Conservation (phyloP, 345 rosid species). For the Eutrema japonicum region DNA sequence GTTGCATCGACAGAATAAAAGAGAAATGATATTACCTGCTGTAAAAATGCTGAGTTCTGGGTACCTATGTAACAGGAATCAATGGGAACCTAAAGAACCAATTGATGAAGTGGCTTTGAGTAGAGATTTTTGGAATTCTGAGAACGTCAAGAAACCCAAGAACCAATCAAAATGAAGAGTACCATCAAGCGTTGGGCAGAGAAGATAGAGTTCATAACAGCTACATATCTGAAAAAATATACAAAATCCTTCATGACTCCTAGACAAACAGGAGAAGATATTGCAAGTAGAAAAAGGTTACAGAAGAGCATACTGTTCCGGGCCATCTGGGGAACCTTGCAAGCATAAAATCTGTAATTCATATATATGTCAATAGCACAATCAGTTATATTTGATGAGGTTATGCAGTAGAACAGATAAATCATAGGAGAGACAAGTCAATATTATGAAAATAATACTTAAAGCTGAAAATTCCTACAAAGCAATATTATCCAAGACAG, state of each 20-base stretch:
- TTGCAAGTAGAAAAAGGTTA: constrained; percentile 23
- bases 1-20: background rate
- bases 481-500: background rate
- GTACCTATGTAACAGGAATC: constrained; percentile 87
- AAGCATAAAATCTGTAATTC: constrained; percentile 81
- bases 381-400: background rate
- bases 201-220: constrained; percentile 95
- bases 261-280: constrained; percentile 30
- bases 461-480: background rate
- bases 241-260: constrained; percentile 22
- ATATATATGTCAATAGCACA: constrained; percentile 25
- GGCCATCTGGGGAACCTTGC: constrained; percentile 98
- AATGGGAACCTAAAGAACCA: constrained; percentile 74
- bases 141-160: constrained; percentile 10
- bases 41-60: constrained; percentile 89
- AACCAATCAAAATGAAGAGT: constrained; percentile 30
- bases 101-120: constrained; percentile 28
- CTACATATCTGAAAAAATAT: constrained; percentile 77
- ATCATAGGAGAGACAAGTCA: background rate
- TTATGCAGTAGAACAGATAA: background rate
- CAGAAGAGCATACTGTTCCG: constrained; percentile 77
- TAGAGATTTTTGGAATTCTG: background rate
- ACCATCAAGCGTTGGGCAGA: constrained; percentile 94
- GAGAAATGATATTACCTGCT: constrained; percentile 62
- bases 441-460: background rate